A percentile compares a stretch with the other conserved stretches of the same genome.
These are phyloP conservation scores for Mentha longifolia DNA, from an alignment of 257 asterid genomes.

Conservation along the genomic window DNA sequence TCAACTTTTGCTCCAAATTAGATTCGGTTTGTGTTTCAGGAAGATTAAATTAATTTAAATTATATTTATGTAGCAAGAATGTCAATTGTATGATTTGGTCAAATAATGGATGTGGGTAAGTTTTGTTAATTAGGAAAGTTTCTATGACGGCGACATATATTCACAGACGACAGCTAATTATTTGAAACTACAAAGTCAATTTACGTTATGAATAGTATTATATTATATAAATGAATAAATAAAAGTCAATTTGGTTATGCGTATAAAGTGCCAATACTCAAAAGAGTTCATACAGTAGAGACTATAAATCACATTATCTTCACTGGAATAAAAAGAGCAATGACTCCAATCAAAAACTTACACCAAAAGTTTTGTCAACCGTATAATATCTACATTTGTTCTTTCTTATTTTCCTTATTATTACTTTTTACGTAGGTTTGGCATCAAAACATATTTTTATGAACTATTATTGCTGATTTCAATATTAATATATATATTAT, in stretches of 20 bases:
- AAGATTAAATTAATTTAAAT: too few relatives aligned
- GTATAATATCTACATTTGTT: too few relatives aligned
- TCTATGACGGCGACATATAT: neutral
- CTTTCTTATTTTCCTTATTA: too few relatives aligned
- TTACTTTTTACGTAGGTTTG: too few relatives aligned
- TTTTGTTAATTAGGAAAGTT: neutral
- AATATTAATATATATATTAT: too few relatives aligned
- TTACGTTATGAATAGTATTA: too few relatives aligned
- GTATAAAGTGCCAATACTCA: neutral
- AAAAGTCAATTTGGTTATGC: neutral
- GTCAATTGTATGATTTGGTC: neutral
- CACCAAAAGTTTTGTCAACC: too few relatives aligned
- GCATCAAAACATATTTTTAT: too few relatives aligned
- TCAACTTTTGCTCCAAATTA: constrained; percentile 1
- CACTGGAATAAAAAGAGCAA: neutral
- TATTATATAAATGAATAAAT: too few relatives aligned
- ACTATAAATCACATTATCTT: neutral
- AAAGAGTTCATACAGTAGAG: neutral
- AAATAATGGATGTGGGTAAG: constrained; percentile 7
- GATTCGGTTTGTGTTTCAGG: neutral
- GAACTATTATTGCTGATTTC: too few relatives aligned
- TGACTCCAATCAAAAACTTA: too few relatives aligned
- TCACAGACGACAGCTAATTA: neutral
- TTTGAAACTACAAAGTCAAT: neutral
- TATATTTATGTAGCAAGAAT: too few relatives aligned